These are phyloP conservation scores for Vigna trinervia DNA, from an alignment of 306 rosid species.

Conservation along the genomic window DNA sequence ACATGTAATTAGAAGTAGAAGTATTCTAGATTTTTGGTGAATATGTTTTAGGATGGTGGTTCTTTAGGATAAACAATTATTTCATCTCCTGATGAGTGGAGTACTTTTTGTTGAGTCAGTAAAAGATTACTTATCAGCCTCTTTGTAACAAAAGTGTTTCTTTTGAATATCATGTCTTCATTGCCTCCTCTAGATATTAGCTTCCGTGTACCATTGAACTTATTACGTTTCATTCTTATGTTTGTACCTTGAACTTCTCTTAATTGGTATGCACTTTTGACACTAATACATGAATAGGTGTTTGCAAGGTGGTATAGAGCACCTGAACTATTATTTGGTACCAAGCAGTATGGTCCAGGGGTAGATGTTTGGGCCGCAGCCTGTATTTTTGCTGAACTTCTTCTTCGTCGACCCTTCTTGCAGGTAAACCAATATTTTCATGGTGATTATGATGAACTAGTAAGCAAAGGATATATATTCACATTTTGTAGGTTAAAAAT, in stretches of 20 bases:
- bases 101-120: slow-evolving; percentile 23
- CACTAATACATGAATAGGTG: slow-evolving; percentile 58
- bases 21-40: slow-evolving; percentile 11
- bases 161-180: slow-evolving; percentile 20
- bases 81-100: not conserved
- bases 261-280: slow-evolving; percentile 32
- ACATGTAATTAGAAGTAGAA: not conserved
- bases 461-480: not conserved
- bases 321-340: slow-evolving; percentile 88
- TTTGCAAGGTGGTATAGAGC: slow-evolving; percentile 99
- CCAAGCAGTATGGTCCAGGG: slow-evolving; percentile 88
- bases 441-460: not conserved
- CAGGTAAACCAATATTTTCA: slow-evolving; percentile 56
- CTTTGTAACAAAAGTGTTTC: slow-evolving; percentile 17
- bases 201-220: slow-evolving; percentile 31
- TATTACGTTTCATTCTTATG: slow-evolving; percentile 21
- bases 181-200: slow-evolving; percentile 29
- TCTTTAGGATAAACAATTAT: slow-evolving; percentile 10
- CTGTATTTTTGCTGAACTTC: slow-evolving; percentile 88
- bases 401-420: slow-evolving; percentile 85
- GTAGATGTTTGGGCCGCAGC: slow-evolving; percentile 99
- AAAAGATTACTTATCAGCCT: slow-evolving; percentile 16
- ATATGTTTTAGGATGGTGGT: slow-evolving; percentile 4
- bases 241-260: slow-evolving; percentile 28
- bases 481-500: not conserved